Percentiles rank a stretch among this genome's conserved stretches.
Conservation (phyloP, 169 alveolate genomes). For the Cryptosporidium baileyi region DNA sequence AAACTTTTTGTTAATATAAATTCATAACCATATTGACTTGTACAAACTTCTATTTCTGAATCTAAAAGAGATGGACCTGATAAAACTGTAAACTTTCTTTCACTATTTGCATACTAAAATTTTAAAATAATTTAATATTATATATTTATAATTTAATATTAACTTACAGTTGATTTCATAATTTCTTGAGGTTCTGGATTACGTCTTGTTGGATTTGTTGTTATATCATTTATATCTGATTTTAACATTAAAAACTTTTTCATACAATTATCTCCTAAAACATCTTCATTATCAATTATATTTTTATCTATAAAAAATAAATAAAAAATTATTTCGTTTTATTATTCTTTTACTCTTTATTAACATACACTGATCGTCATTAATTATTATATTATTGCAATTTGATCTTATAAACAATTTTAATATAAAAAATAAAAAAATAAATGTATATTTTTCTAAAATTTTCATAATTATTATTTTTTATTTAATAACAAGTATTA, state of each 20-base stretch:
- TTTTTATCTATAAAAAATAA: no score
- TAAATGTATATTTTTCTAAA: no score
- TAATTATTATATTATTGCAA: no score
- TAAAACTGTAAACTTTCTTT: slow-evolving; percentile 47
- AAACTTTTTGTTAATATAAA: slow-evolving; percentile 42
- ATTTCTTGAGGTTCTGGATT: slow-evolving; percentile 58
- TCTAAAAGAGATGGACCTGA: slow-evolving; percentile 65
- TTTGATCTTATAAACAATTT: no score
- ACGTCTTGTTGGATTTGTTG: slow-evolving; percentile 60
- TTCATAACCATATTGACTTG: slow-evolving; percentile 18
- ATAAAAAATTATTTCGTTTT: no score
- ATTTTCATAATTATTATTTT: no score
- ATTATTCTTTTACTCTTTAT: no score
- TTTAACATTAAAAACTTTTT: slow-evolving; percentile 43
- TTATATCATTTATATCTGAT: slow-evolving; percentile 19
- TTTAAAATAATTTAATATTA: background rate
- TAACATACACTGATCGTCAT: no score
- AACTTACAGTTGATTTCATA: slow-evolving; percentile 41
- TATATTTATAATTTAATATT: background rate
- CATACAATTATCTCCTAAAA: slow-evolving; percentile 23
- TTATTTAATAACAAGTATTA: no score
- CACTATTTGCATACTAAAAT: slow-evolving; percentile 19
- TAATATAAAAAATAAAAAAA: no score
- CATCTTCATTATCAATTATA: slow-evolving; percentile 3
- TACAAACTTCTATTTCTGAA: slow-evolving; percentile 11